Percentiles rank a stretch among this genome's conserved stretches.
phyloP scores from a whole-genome alignment of 805 yeast genomes.

The Torulaspora quercuum region DNA sequence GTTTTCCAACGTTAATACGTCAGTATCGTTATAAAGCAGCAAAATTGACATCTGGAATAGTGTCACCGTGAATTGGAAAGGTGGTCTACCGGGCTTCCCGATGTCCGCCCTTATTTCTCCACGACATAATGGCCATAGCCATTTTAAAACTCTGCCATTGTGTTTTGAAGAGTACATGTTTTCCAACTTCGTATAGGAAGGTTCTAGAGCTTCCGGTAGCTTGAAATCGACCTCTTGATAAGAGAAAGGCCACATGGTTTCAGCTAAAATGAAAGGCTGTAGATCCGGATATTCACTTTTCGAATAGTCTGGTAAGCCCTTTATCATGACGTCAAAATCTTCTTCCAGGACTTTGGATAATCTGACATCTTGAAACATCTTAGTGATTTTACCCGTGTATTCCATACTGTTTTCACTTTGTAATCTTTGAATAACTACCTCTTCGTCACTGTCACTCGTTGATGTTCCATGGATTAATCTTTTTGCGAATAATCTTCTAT shows the following conservation, averaged over 20 bases:
- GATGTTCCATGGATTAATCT: slow-evolving; percentile 86
- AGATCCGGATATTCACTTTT: slow-evolving; percentile 45
- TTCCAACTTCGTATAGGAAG: slow-evolving; percentile 64
- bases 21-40: slow-evolving; percentile 71
- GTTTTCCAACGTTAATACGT: slow-evolving; percentile 47
- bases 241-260: slow-evolving; percentile 80
- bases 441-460: slow-evolving; percentile 77
- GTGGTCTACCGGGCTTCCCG: slow-evolving; percentile 74
- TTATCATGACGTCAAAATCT: slow-evolving; percentile 37
- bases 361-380: slow-evolving; percentile 93
- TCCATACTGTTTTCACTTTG: slow-evolving; percentile 89
- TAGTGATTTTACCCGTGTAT: slow-evolving; percentile 88
- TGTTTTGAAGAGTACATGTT: slow-evolving; percentile 71
- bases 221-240: slow-evolving; percentile 43
- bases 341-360: slow-evolving; percentile 71
- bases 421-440: slow-evolving; percentile 74
- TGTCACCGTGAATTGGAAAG: slow-evolving; percentile 76
- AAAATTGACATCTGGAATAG: slow-evolving; percentile 84
- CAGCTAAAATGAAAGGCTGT: slow-evolving; percentile 76
- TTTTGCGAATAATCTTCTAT: slow-evolving; percentile 83
- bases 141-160: slow-evolving; percentile 81
- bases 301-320: slow-evolving; percentile 33
- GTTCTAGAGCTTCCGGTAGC: slow-evolving; percentile 64
- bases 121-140: slow-evolving; percentile 95
- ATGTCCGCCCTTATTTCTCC: slow-evolving; percentile 88